Evolutionary conservation across 2,329 filamentous ascomycete genomes (phyloP).

Genomic region (Coniochaeta prunicola): DNA sequence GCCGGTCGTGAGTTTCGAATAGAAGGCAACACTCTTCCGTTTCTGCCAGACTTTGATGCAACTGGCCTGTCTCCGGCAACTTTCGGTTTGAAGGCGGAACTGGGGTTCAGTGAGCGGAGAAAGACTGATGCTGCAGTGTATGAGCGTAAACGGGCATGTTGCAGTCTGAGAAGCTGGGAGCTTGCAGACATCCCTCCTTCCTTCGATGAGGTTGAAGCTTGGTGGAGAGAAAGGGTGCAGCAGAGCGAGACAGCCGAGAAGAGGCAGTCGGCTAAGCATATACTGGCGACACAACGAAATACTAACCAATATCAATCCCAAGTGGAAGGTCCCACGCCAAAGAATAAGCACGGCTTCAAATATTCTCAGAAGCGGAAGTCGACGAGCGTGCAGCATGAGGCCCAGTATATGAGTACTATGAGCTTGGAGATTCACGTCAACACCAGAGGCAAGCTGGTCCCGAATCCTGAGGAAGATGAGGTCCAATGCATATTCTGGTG

Average conservation of each 20-base stretch:
- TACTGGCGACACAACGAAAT: slow-evolving; percentile 7
- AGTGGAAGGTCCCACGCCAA: slow-evolving; percentile 82
- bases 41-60: slow-evolving; percentile 70
- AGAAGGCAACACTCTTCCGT: slow-evolving; percentile 67
- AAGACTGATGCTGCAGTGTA: slow-evolving; percentile 41
- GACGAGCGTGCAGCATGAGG: slow-evolving; percentile 73
- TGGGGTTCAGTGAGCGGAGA: slow-evolving; percentile 37
- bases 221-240: slow-evolving; percentile 45
- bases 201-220: slow-evolving; percentile 59
- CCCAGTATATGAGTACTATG: slow-evolving; percentile 95
- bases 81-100: slow-evolving; percentile 42
- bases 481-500: slow-evolving; percentile 88
- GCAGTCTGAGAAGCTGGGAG: slow-evolving; percentile 68
- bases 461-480: slow-evolving; percentile 86
- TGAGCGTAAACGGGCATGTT: slow-evolving; percentile 45
- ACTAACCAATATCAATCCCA: slow-evolving; percentile 55
- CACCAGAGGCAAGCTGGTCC: slow-evolving; percentile 69
- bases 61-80: slow-evolving; percentile 48
- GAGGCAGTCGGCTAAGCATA: slow-evolving; percentile 6
- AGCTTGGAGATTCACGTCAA: slow-evolving; percentile 90
- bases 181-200: slow-evolving; percentile 65
- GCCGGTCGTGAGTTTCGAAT: slow-evolving; percentile 80
- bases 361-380: slow-evolving; percentile 71
- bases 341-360: slow-evolving; percentile 74
- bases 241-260: slow-evolving; percentile 10